Conservation (phyloP, 2,329 filamentous ascomycete species). For the Curvularia spicifera region DNA sequence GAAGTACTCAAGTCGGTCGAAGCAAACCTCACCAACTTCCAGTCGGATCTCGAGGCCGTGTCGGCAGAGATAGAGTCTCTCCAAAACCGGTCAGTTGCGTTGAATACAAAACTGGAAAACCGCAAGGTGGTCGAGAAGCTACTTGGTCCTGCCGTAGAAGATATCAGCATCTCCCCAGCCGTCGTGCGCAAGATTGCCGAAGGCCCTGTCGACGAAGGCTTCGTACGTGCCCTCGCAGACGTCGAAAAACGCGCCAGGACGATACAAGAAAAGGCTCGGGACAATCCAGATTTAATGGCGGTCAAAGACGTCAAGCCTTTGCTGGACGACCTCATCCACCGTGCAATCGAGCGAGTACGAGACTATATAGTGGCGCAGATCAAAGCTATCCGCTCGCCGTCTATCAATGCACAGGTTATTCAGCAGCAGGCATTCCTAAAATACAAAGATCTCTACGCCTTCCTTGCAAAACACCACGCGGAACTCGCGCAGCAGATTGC, state of each 20-base stretch:
- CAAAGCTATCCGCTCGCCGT: conserved; percentile 89
- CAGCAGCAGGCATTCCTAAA: conserved; percentile 90
- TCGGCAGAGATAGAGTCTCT: conserved; percentile 95
- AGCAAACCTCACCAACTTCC: conserved; percentile 88
- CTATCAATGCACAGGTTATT: conserved; percentile 96
- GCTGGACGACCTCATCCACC: conserved; percentile 80
- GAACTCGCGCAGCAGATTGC: conserved; percentile 88
- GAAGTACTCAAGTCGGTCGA: conserved; percentile 93
- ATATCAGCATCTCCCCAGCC: conserved; percentile 84
- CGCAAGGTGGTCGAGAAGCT: conserved; percentile 87
- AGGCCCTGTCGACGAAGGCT: conserved; percentile 86
- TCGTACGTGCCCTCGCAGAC: conserved; percentile 82
- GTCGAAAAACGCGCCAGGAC: conserved; percentile 77
- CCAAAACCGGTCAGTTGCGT: conserved; percentile 80
- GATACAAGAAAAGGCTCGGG: conserved; percentile 71
- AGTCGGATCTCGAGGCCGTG: conserved; percentile 88
- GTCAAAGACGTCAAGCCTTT: conserved; percentile 84
- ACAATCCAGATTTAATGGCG: conserved; percentile 70
- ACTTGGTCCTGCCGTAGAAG: conserved; percentile 86
- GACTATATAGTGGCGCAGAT: conserved; percentile 95
- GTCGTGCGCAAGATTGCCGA: conserved; percentile 86
- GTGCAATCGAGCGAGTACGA: conserved; percentile 91
- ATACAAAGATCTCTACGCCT: conserved; percentile 87
- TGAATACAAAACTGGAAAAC: conserved; percentile 87
- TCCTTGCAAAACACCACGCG: conserved; percentile 81